A percentile compares a stretch with the other conserved stretches of the same genome.
Evolutionary conservation across 768 basidiomycete species (phyloP).

Genomic region (Lentinula edodes): DNA sequence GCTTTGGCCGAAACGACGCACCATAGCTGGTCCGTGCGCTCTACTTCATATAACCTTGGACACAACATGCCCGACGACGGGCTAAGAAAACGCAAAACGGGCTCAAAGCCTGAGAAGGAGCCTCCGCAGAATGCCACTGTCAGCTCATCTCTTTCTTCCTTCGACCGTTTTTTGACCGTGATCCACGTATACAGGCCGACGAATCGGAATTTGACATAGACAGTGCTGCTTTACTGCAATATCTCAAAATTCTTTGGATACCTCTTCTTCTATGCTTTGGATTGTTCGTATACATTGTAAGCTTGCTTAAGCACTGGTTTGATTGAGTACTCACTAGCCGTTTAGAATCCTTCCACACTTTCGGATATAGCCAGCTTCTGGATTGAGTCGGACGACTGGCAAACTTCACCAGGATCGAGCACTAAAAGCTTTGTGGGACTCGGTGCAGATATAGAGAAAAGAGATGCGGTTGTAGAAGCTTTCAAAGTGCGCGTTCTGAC

Average conservation of each 20-base stretch:
- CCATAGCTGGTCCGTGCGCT: too few species aligned
- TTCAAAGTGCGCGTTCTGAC: conserved; percentile 57
- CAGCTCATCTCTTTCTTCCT: not conserved
- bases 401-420: conserved; percentile 15
- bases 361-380: conserved; percentile 19
- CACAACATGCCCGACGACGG: conserved; percentile 3
- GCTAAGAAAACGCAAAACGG: conserved; percentile 4
- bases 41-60: not conserved
- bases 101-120: not conserved
- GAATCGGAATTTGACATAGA: conserved; percentile 10
- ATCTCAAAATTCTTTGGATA: conserved; percentile 10
- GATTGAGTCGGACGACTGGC: conserved; percentile 37
- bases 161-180: not conserved
- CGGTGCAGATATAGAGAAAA: conserved; percentile 53
- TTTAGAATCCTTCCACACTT: conserved; percentile 9
- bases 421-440: conserved; percentile 14
- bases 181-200: not conserved
- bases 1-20: too few species aligned
- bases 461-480: conserved; percentile 69
- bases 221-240: conserved; percentile 7
- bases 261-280: conserved; percentile 6
- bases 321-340: not conserved
- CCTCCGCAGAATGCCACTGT: not conserved
- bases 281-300: conserved; percentile 8
- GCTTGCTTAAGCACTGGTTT: not conserved